Evolutionary conservation across 176 grass and related monocot species (phyloP).

Genomic region (sorghum (Sorghum bicolor)): DNA sequence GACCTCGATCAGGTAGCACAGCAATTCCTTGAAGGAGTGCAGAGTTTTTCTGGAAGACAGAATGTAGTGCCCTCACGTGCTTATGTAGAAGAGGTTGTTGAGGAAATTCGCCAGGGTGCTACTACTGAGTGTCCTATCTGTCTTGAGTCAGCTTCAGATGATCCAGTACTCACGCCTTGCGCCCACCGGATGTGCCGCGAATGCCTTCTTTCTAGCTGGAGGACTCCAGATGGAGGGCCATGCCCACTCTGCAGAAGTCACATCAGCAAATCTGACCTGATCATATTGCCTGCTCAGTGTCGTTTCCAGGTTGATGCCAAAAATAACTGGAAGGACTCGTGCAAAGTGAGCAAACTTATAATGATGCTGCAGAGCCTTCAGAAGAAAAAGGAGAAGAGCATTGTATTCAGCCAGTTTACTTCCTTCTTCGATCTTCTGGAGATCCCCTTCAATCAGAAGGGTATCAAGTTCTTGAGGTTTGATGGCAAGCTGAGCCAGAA

Average conservation of each 20-base stretch:
- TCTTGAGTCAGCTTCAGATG: slow-evolving; percentile 82
- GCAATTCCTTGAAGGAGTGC: slow-evolving; percentile 58
- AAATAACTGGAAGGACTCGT: slow-evolving; percentile 89
- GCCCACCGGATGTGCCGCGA: slow-evolving; percentile 79
- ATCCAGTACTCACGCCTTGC: slow-evolving; percentile 76
- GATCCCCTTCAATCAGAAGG: slow-evolving; percentile 55
- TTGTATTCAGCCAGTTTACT: slow-evolving; percentile 94
- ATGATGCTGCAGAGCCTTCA: slow-evolving; percentile 42
- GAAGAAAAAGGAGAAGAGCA: slow-evolving; percentile 78
- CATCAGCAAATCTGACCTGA: slow-evolving; percentile 55
- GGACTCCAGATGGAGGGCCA: slow-evolving; percentile 38
- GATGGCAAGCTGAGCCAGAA: slow-evolving; percentile 79
- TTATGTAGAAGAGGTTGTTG: slow-evolving; percentile 78
- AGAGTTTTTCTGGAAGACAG: not conserved
- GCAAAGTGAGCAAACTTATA: slow-evolving; percentile 68
- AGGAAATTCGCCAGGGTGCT: slow-evolving; percentile 67
- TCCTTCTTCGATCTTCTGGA: slow-evolving; percentile 86
- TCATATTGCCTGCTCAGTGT: slow-evolving; percentile 57
- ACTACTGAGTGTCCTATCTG: slow-evolving; percentile 82
- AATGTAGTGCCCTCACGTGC: slow-evolving; percentile 40
- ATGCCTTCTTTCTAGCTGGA: slow-evolving; percentile 81
- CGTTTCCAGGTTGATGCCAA: slow-evolving; percentile 61
- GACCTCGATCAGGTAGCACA: slow-evolving; percentile 68
- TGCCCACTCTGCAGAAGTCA: slow-evolving; percentile 69
- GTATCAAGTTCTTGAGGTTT: slow-evolving; percentile 73